Conservation (phyloP, 2,329 filamentous ascomycete genomes). For the Talaromyces sp. region DNA sequence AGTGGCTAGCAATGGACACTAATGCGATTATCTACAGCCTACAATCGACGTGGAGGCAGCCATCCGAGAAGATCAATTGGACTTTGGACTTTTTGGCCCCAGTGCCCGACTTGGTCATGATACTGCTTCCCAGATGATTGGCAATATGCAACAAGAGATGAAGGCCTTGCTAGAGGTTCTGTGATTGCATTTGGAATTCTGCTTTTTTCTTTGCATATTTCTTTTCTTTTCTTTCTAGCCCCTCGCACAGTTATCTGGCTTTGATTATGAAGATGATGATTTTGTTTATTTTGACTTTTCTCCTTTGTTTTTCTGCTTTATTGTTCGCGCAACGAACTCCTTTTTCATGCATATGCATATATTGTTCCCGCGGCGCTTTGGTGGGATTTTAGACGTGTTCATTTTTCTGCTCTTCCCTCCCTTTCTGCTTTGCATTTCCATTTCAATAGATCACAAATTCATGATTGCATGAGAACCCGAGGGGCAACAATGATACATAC, state of each 20-base stretch:
- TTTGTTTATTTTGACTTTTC: slow-evolving; percentile 1
- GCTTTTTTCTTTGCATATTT: not conserved
- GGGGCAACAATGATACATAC: not conserved
- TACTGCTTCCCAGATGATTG: slow-evolving; percentile 18
- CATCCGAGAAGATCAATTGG: slow-evolving; percentile 22
- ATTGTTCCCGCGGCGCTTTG: slow-evolving; percentile 14
- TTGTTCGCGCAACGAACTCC: not conserved
- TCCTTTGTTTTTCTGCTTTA: not conserved
- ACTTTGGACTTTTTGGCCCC: slow-evolving; percentile 27
- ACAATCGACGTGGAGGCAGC: slow-evolving; percentile 29
- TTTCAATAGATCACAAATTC: slow-evolving; percentile 1
- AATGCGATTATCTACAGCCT: slow-evolving; percentile 25
- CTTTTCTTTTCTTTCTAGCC: slow-evolving; percentile 3
- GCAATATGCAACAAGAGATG: slow-evolving; percentile 19
- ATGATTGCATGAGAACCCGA: slow-evolving; percentile 1
- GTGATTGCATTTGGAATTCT: not conserved
- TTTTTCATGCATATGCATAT: slow-evolving; percentile 26
- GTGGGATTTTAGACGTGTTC: slow-evolving; percentile 21
- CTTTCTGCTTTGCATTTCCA: not conserved
- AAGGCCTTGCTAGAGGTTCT: slow-evolving; percentile 8
- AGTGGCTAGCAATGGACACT: slow-evolving; percentile 9
- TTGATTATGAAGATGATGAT: too few species aligned
- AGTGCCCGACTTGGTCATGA: slow-evolving; percentile 13
- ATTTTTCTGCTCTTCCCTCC: not conserved
- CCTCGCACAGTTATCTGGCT: too few species aligned